phyloP scores from a whole-genome alignment of 31 red algal genomes.

The Porphyra umbilicalis region DNA sequence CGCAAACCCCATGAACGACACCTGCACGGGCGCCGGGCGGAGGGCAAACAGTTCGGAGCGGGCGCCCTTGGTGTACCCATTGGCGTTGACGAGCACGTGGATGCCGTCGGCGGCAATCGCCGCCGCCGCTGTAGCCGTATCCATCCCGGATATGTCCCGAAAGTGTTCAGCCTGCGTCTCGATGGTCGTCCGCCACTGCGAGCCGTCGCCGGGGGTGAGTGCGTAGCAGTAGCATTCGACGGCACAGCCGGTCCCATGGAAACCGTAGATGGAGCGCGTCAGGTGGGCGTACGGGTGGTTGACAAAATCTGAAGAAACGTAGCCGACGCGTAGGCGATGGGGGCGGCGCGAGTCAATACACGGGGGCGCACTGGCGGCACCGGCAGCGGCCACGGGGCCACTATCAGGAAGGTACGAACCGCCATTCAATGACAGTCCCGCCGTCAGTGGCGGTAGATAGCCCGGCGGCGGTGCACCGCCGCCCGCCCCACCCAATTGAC shows the following conservation, averaged over 20 bases:
- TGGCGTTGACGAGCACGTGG: slow-evolving; percentile 73
- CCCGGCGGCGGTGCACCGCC: background rate
- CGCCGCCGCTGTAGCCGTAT: slow-evolving; percentile 45
- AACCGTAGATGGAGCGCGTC: slow-evolving; percentile 61
- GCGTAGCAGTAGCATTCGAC: slow-evolving; percentile 82
- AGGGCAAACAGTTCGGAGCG: slow-evolving; percentile 77
- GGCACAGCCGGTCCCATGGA: slow-evolving; percentile 34
- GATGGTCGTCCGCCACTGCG: slow-evolving; percentile 37
- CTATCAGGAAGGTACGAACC: too few relatives aligned
- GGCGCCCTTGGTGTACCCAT: slow-evolving; percentile 78
- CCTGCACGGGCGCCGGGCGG: slow-evolving; percentile 72
- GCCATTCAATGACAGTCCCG: too few relatives aligned
- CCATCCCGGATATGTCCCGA: slow-evolving; percentile 61
- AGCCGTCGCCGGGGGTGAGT: slow-evolving; percentile 59
- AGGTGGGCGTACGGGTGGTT: slow-evolving; percentile 80
- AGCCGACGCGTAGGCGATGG: slow-evolving; percentile 52
- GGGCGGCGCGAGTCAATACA: background rate
- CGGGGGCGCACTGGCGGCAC: background rate
- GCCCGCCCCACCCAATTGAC: background rate
- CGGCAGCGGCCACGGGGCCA: background rate
- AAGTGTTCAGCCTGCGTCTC: slow-evolving; percentile 72
- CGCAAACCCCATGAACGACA: slow-evolving; percentile 78
- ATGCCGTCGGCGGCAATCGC: slow-evolving; percentile 72
- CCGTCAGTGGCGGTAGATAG: too few relatives aligned
- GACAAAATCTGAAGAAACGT: slow-evolving; percentile 74